phyloP scores from a whole-genome alignment of 2,329 filamentous ascomycete species.

The Clarireedia paspali region DNA sequence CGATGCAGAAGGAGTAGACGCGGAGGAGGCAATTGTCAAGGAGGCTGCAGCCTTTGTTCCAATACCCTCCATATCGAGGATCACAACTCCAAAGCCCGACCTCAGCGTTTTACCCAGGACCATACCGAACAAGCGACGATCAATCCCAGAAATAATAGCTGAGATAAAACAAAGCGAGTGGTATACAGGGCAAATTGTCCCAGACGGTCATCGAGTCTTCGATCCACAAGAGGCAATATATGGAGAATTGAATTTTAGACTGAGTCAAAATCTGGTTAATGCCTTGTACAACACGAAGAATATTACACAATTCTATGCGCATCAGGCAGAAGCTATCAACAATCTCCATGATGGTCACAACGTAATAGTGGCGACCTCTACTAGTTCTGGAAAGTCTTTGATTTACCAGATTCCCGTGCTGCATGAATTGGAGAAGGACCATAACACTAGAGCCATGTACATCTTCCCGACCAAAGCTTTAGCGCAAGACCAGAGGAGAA shows the following conservation, averaged over 20 bases:
- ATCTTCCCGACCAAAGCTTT: slow-evolving; percentile 97
- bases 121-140: slow-evolving; percentile 74
- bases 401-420: slow-evolving; percentile 95
- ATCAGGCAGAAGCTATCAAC: slow-evolving; percentile 93
- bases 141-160: slow-evolving; percentile 74
- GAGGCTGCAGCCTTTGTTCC: slow-evolving; percentile 57
- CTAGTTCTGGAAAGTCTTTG: slow-evolving; percentile 93
- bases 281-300: slow-evolving; percentile 86
- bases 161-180: slow-evolving; percentile 77
- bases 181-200: slow-evolving; percentile 90
- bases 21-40: slow-evolving; percentile 55
- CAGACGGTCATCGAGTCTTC: slow-evolving; percentile 85
- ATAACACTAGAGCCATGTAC: slow-evolving; percentile 79
- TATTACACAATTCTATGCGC: slow-evolving; percentile 80
- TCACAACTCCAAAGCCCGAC: slow-evolving; percentile 28
- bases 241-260: slow-evolving; percentile 74
- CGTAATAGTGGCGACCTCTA: slow-evolving; percentile 90
- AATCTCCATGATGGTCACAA: slow-evolving; percentile 72
- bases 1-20: slow-evolving; percentile 54
- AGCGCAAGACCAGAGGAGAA: slow-evolving; percentile 87
- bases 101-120: slow-evolving; percentile 50
- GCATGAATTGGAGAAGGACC: slow-evolving; percentile 73
- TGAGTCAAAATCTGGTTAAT: slow-evolving; percentile 92
- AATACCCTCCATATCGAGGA: slow-evolving; percentile 39
- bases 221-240: slow-evolving; percentile 76